Conservation (phyloP, 805 yeast genomes). For the Candida sithepensis region DNA sequence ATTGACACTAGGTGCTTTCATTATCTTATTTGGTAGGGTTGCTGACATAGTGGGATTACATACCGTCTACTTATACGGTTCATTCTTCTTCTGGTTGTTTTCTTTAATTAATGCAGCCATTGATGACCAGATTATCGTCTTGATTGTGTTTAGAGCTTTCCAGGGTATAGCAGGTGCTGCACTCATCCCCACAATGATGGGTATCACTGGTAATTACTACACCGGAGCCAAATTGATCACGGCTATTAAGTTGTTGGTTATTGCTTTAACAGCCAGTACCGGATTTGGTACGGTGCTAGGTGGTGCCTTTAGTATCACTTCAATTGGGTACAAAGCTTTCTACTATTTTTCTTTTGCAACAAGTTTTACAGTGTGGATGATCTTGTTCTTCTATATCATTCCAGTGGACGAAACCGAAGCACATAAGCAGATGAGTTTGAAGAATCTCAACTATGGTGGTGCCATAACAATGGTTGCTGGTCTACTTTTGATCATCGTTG, state of each 20-base stretch:
- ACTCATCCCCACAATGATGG: conserved; percentile 32
- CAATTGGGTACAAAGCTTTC: conserved; percentile 37
- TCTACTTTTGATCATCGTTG: conserved; percentile 36
- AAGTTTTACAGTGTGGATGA: conserved; percentile 15
- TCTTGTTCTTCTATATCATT: conserved; percentile 24
- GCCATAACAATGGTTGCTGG: conserved; percentile 33
- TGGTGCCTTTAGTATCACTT: conserved; percentile 39
- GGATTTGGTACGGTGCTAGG: conserved; percentile 41
- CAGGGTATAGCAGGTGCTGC: conserved; percentile 45
- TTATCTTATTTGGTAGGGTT: conserved; percentile 39
- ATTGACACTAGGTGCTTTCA: conserved; percentile 41
- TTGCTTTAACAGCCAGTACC: conserved; percentile 22
- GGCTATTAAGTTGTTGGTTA: conserved; percentile 14
- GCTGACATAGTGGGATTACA: conserved; percentile 41
- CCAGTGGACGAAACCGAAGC: conserved; percentile 28
- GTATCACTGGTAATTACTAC: conserved; percentile 23
- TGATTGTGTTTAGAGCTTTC: conserved; percentile 41
- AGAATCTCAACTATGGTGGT: conserved; percentile 36
- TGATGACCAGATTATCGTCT: conserved; percentile 30
- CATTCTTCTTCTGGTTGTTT: conserved; percentile 16
- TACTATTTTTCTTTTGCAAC: conserved; percentile 37
- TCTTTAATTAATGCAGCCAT: conserved; percentile 35
- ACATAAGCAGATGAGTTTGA: conserved; percentile 16
- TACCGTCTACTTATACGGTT: conserved; percentile 25
- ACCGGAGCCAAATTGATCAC: conserved; percentile 10